Percentiles rank a stretch among this genome's conserved stretches.
Conservation (phyloP, 345 rosid genomes). For the Lepidium didymum region DNA sequence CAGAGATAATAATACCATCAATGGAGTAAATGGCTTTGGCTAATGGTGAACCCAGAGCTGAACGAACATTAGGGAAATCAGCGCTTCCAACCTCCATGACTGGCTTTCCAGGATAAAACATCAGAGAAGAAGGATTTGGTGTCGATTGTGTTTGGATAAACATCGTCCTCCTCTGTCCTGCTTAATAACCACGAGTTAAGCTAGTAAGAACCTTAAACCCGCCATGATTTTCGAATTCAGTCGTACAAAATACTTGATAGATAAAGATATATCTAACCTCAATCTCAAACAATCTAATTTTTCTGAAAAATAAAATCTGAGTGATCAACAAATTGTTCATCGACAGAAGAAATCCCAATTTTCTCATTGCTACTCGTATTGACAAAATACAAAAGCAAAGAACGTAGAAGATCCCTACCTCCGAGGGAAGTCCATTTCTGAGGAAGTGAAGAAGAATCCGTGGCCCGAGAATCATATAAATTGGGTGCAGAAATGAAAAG, state of each 20-base stretch:
- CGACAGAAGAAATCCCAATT: neutral
- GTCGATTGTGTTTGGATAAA: conserved; percentile 87
- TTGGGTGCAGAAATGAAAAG: conserved; percentile 27
- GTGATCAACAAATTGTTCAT: neutral
- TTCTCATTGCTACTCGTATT: neutral
- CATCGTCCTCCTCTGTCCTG: conserved; percentile 91
- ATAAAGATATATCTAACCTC: neutral
- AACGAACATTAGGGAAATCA: conserved; percentile 81
- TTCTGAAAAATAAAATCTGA: neutral
- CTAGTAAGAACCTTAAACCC: neutral
- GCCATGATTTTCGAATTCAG: neutral
- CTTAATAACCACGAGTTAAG: neutral
- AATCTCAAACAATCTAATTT: neutral
- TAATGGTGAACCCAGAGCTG: conserved; percentile 61
- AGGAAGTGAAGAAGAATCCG: conserved; percentile 13
- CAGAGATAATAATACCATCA: conserved; percentile 41
- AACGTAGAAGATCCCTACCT: conserved; percentile 32
- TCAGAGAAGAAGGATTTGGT: conserved; percentile 83
- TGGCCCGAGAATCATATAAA: neutral
- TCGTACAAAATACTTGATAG: neutral
- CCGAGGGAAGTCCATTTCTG: conserved; percentile 31
- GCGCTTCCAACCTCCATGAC: conserved; percentile 91
- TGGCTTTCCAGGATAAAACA: conserved; percentile 89
- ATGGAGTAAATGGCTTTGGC: conserved; percentile 71
- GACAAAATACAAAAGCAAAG: neutral